A percentile compares a stretch with the other conserved stretches of the same genome.
Conservation (phyloP, 2,329 filamentous ascomycete species). For the Thermomyces lanuginosus region DNA sequence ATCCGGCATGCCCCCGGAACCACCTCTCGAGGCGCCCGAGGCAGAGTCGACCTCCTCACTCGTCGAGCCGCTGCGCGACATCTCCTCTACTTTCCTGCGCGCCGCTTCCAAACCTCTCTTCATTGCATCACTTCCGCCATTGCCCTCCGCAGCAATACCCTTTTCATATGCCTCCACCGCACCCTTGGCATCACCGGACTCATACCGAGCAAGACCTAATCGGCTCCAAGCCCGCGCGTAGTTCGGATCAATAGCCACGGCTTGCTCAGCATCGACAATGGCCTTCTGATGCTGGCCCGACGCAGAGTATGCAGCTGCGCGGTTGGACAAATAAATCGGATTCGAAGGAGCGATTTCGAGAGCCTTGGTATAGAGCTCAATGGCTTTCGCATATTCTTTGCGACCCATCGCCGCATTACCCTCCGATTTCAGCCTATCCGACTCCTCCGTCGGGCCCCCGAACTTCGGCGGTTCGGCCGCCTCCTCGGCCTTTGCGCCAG, state of each 20-base stretch:
- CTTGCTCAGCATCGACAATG: slow-evolving; percentile 74
- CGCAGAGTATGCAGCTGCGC: slow-evolving; percentile 81
- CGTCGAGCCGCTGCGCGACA: slow-evolving; percentile 40
- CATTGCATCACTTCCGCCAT: slow-evolving; percentile 90
- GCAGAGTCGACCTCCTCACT: slow-evolving; percentile 37
- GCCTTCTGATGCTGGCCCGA: slow-evolving; percentile 71
- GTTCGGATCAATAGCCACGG: slow-evolving; percentile 69
- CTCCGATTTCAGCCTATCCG: slow-evolving; percentile 73
- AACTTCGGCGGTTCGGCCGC: slow-evolving; percentile 23
- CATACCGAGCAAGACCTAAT: slow-evolving; percentile 78
- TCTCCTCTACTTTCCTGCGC: slow-evolving; percentile 69
- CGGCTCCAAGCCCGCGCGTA: slow-evolving; percentile 98
- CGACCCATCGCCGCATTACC: slow-evolving; percentile 91
- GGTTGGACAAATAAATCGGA: slow-evolving; percentile 94
- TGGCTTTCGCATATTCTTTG: slow-evolving; percentile 73
- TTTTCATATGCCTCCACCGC: slow-evolving; percentile 88
- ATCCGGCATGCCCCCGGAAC: slow-evolving; percentile 51
- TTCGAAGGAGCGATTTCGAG: slow-evolving; percentile 67
- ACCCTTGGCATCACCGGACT: slow-evolving; percentile 75
- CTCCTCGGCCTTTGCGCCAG: slow-evolving; percentile 29
- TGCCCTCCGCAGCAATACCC: slow-evolving; percentile 87
- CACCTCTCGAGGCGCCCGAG: slow-evolving; percentile 30
- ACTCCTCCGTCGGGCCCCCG: slow-evolving; percentile 44
- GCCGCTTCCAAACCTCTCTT: slow-evolving; percentile 93
- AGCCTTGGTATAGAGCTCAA: slow-evolving; percentile 77